Evolutionary conservation across 768 basidiomycete genomes (phyloP).

Genomic region (Suillus americanus): DNA sequence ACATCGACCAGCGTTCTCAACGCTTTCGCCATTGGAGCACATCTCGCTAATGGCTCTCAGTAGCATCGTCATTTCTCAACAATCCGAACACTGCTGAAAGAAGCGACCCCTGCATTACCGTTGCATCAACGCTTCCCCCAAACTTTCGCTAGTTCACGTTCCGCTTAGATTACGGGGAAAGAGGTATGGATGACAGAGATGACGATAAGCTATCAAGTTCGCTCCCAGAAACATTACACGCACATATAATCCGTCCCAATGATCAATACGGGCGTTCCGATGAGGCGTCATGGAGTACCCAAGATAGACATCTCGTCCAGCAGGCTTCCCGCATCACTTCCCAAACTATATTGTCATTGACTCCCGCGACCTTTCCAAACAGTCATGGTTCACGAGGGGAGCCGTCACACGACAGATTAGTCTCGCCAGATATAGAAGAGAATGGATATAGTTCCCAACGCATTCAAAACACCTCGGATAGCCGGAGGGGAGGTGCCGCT

Average conservation of each 20-base stretch:
- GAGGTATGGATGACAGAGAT: slow-evolving; percentile 13
- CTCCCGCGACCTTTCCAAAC: slow-evolving; percentile 11
- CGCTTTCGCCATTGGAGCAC: slow-evolving; percentile 13
- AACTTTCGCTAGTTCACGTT: neutral
- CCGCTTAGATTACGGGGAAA: neutral
- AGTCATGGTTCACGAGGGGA: slow-evolving; percentile 2
- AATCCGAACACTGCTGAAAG: slow-evolving; percentile 17
- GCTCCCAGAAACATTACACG: slow-evolving; percentile 12
- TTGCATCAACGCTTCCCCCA: neutral
- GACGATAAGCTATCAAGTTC: slow-evolving; percentile 9
- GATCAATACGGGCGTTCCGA: slow-evolving; percentile 4
- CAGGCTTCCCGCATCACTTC: slow-evolving; percentile 3
- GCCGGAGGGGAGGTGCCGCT: neutral
- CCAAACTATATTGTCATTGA: slow-evolving; percentile 5
- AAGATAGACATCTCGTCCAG: slow-evolving; percentile 6
- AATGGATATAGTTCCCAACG: slow-evolving; percentile 6
- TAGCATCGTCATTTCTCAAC: slow-evolving; percentile 14
- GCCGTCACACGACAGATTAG: slow-evolving; percentile 2
- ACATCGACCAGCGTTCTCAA: slow-evolving; percentile 9
- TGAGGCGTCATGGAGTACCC: slow-evolving; percentile 9
- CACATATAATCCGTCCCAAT: slow-evolving; percentile 7
- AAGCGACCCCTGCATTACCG: slow-evolving; percentile 7
- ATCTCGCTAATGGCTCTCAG: slow-evolving; percentile 24
- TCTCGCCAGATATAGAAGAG: slow-evolving; percentile 6
- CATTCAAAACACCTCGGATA: neutral